Evolutionary conservation across 2,329 filamentous ascomycete species (phyloP), one percentile per base, ranked within the genome.

Genomic region (Fusarium clavum): DNA sequence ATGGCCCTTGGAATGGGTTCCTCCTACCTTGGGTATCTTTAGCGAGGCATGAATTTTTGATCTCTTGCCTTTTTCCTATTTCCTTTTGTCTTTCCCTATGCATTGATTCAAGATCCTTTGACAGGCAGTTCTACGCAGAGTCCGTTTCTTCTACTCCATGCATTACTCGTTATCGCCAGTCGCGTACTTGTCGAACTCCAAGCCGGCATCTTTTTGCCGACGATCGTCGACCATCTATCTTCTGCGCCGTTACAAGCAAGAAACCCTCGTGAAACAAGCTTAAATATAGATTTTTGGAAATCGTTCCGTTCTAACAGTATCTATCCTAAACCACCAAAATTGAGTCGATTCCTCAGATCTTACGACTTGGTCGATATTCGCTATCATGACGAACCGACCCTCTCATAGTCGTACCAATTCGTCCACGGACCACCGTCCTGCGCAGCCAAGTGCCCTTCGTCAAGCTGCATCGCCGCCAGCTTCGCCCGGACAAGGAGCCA

Each of bases 381-480:
- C 57, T 54, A 64, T 44, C 54, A 80, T 78, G 75, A 56, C 74
- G 48, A 65, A 69, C 30, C 72, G 65, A 64, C 70, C 77, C 44
- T 69, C 74, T 53, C 77, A 76, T 29, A 75, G 66, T 49, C 74
- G 77, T 46, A 75, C 72, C 64, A 74, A 73, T 69, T 78, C 77
- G 12, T 64, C 63, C 47, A 77, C 73, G 32, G 77, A 79, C 49
- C 83, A 84, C 64, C 78, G 78, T 12, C 83, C 84, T 14, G 66
- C 77, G 25, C 80, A 83, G 58, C 84, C 83, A 10, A 85, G 83
- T 73, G 77, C 80, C 18, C 79, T 86, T 47, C 83, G 84, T 29
- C 82, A 84, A 64, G 82, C 81, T 76, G 57, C 62, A 58, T 70
- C 76, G 6, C 66, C 74, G 27, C 64, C 75, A 25, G 43, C 57